Evolutionary conservation across 495 filamentous ascomycete species (phyloP).

Genomic region (Podospora pseudoanserina): DNA sequence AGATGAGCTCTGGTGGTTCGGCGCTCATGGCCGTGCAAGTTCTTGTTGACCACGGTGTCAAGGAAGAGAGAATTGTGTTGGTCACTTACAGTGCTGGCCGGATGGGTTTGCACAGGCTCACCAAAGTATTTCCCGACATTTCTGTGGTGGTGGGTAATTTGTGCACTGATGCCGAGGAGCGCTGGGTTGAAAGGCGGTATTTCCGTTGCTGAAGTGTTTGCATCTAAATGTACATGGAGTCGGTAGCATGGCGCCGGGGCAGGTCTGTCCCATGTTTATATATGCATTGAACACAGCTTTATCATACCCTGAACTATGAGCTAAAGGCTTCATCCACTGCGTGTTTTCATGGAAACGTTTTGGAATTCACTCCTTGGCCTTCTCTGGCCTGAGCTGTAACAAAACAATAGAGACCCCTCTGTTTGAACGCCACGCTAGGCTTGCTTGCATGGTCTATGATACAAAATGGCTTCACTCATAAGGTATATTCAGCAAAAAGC

Average conservation of each 20-base stretch:
- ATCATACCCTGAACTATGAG: neutral
- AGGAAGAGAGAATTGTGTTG: slow-evolving; percentile 66
- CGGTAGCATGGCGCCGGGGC: slow-evolving; percentile 1
- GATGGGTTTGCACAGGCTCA: slow-evolving; percentile 70
- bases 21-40: slow-evolving; percentile 96
- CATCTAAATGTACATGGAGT: neutral
- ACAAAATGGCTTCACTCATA: neutral
- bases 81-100: slow-evolving; percentile 35
- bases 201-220: slow-evolving; percentile 35
- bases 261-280: neutral
- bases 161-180: slow-evolving; percentile 34
- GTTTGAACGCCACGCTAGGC: neutral
- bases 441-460: neutral
- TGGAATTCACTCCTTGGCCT: neutral
- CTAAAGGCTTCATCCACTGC: neutral
- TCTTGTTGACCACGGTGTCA: slow-evolving; percentile 89
- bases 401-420: neutral
- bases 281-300: neutral
- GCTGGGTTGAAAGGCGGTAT: slow-evolving; percentile 40
- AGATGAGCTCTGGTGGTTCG: slow-evolving; percentile 90
- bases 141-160: slow-evolving; percentile 78
- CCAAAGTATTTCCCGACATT: slow-evolving; percentile 80
- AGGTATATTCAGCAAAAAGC: too few species aligned
- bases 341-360: neutral
- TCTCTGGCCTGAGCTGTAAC: neutral